phyloP scores from a whole-genome alignment of 352 stramenopile species.

The Globisporangium okanoganense region DNA sequence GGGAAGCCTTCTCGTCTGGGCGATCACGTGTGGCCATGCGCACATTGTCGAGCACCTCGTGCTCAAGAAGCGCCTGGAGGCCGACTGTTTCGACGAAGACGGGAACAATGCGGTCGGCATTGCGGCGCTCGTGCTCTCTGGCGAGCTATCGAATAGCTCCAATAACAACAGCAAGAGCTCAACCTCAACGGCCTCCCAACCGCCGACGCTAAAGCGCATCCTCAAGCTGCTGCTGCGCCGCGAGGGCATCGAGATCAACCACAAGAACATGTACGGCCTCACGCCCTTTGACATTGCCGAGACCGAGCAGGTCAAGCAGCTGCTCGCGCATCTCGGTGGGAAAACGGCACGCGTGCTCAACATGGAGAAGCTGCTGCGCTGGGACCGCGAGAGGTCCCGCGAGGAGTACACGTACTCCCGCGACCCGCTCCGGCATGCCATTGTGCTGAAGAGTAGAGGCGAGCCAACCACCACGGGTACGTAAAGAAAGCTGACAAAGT shows the following conservation, averaged over 20 bases:
- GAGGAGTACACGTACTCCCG: conserved; percentile 43
- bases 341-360: conserved; percentile 36
- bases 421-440: conserved; percentile 22
- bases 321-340: conserved; percentile 40
- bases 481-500: neutral
- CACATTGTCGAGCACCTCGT: conserved; percentile 44
- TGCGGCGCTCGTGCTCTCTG: conserved; percentile 36
- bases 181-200: neutral
- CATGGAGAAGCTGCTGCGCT: conserved; percentile 45
- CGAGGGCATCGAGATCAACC: conserved; percentile 51
- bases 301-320: conserved; percentile 31
- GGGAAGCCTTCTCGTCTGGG: conserved; percentile 63
- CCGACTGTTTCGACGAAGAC: conserved; percentile 67
- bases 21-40: conserved; percentile 41
- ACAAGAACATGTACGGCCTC: conserved; percentile 69
- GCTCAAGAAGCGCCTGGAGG: conserved; percentile 39
- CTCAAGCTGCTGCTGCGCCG: conserved; percentile 23
- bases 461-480: neutral
- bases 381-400: conserved; percentile 44
- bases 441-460: conserved; percentile 16
- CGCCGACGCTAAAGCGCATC: conserved; percentile 21
- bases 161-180: neutral
- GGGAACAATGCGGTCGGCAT: conserved; percentile 64
- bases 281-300: conserved; percentile 56
- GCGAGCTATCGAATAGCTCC: neutral